Evolutionary conservation across 2,329 filamentous ascomycete genomes (phyloP), one percentile per base, ranked within the genome.

Genomic region (Neonectria neomacrospora): DNA sequence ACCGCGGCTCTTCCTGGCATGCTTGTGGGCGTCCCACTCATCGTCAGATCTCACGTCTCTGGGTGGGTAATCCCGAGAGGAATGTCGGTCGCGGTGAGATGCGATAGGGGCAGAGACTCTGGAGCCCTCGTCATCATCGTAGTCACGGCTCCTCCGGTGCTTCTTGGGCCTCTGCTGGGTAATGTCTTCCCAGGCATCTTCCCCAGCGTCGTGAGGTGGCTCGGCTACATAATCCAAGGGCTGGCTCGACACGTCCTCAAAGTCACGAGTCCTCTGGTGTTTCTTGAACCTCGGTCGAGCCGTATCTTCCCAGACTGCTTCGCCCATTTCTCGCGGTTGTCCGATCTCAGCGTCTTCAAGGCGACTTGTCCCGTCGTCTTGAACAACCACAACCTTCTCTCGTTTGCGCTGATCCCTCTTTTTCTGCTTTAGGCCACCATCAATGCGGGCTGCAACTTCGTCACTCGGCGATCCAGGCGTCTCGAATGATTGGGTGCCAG

Each of bases 341-440:
- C 65, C 54, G 5, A 64, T 41, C 44, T 75, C 66, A 16, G 65
- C 39, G 32, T 69, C 61, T 23, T 63, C 58, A 23, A 66, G 61
- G 41, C 54, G 37, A 34, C 67, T 37, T 12, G 66, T 58, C 8
- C 71, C 68, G 20, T 74, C 70, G 23, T 75, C 71, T 23, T 74
- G 72, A 7, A 72, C 69, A 16, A 76, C 71, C 14, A 77, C 63
- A 23, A 74, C 72, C 50, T 72, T 81, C 61, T 82, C 83, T 57
- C 80, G 82, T 72, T 80, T 83, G 42, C 74, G 74, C 61, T 75
- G 74, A 53, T 80, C 75, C 53, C 76, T 77, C 63, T 68, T 80
- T 54, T 71, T 77, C 20, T 70, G 67, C 37, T 41, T 41, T 2
- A 41, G 37, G 9, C 9, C 67, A 9, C 51, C 66, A 55, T 73